Conservation (phyloP, 371 early-diverging fungal species). For the Lichtheimia ramosa region DNA sequence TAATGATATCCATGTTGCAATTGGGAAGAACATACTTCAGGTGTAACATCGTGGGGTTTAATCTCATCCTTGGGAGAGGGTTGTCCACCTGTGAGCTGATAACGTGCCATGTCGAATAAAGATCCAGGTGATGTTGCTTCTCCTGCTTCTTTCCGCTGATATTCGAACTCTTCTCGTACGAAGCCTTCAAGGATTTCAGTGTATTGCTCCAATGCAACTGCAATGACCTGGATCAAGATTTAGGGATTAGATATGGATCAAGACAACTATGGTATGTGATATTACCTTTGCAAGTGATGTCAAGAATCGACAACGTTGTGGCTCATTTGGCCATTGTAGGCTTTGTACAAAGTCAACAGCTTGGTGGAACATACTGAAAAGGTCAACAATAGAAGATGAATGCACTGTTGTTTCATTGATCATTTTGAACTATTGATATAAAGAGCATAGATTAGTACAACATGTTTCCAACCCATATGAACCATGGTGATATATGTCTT, state of each 20-base stretch:
- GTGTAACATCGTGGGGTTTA: constrained; percentile 53
- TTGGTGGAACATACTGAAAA: constrained; percentile 77
- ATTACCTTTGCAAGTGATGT: constrained; percentile 67
- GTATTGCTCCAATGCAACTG: constrained; percentile 55
- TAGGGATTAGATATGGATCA: constrained; percentile 38
- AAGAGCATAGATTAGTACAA: background rate
- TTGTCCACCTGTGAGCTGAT: constrained; percentile 33
- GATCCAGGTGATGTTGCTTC: constrained; percentile 17
- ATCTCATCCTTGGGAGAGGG: constrained; percentile 38
- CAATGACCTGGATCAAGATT: constrained; percentile 34
- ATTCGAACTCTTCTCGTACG: constrained; percentile 39
- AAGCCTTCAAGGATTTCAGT: constrained; percentile 42
- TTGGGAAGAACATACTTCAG: constrained; percentile 34
- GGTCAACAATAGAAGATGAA: constrained; percentile 81
- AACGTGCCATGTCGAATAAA: constrained; percentile 42
- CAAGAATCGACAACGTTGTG: constrained; percentile 68
- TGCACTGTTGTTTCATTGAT: constrained; percentile 65
- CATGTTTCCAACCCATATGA: background rate
- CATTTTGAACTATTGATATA: constrained; percentile 51
- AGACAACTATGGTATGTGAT: constrained; percentile 30
- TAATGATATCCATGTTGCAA: background rate
- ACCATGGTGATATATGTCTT: constrained; percentile 13
- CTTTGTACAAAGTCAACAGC: constrained; percentile 68
- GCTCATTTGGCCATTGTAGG: constrained; percentile 78
- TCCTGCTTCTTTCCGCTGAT: constrained; percentile 12